Conservation (phyloP, 768 basidiomycete species). For the Amanita pseudoporphyria region DNA sequence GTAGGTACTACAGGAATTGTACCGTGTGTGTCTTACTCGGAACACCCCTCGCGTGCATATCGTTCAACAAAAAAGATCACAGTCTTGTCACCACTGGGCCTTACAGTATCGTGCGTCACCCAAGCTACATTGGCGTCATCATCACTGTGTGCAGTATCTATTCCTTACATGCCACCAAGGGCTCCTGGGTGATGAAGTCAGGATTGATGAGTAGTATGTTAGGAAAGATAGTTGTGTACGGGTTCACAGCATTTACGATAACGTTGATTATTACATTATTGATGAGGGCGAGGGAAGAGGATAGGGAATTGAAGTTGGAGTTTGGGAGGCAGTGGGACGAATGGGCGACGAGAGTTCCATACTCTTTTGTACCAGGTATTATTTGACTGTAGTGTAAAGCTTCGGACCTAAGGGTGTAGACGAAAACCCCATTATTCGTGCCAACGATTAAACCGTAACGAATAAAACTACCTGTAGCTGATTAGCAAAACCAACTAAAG, state of each 20-base stretch:
- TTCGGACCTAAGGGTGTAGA: too few species aligned
- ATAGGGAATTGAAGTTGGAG: slow-evolving; percentile 20
- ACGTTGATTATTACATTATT: slow-evolving; percentile 17
- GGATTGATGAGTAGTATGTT: slow-evolving; percentile 17
- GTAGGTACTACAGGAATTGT: too few species aligned
- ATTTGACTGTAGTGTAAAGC: too few species aligned
- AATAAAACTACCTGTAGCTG: slow-evolving; percentile 6
- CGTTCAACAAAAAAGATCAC: slow-evolving; percentile 18
- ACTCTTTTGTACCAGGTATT: slow-evolving; percentile 24
- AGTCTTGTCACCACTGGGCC: slow-evolving; percentile 17
- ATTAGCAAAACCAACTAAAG: slow-evolving; percentile 9
- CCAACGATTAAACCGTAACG: not conserved
- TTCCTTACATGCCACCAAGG: slow-evolving; percentile 15
- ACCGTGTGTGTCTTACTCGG: too few species aligned
- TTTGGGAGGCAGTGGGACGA: slow-evolving; percentile 23
- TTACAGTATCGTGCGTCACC: slow-evolving; percentile 21
- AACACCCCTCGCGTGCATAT: too few species aligned
- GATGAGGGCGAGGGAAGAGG: slow-evolving; percentile 22
- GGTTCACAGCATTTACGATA: slow-evolving; percentile 17
- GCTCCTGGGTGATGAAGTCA: slow-evolving; percentile 26
- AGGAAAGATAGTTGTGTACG: slow-evolving; percentile 17
- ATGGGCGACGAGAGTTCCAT: slow-evolving; percentile 25
- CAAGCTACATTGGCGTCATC: slow-evolving; percentile 21
- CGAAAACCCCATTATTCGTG: not conserved
- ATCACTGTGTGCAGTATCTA: slow-evolving; percentile 20